A percentile compares a stretch with the other conserved stretches of the same genome.
These are phyloP conservation scores for Haplosporangium gracile DNA, from an alignment of 192 early-diverging fungal species.

Conservation along the genomic window DNA sequence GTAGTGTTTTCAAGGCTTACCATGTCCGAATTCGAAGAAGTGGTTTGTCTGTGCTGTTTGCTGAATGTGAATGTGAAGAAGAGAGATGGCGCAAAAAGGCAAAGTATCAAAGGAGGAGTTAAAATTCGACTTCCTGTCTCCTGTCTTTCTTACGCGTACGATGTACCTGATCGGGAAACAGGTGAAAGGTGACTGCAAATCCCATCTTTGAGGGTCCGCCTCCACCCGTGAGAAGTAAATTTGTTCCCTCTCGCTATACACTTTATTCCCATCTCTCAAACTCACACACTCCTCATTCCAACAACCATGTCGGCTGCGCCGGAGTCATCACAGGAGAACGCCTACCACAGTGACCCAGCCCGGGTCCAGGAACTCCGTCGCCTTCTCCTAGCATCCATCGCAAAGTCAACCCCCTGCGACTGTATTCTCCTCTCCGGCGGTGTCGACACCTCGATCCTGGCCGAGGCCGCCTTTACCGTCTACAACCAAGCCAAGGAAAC, in stretches of 20 bases:
- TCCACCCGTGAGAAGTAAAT: not conserved
- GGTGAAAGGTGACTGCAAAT: not conserved
- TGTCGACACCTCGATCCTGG: conserved; percentile 78
- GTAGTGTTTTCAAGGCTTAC: not conserved
- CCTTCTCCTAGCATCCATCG: conserved; percentile 30
- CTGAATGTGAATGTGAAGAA: not conserved
- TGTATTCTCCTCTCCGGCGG: conserved; percentile 70
- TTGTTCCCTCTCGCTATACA: not conserved
- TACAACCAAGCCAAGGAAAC: conserved; percentile 19
- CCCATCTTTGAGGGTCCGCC: not conserved
- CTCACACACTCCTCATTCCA: not conserved
- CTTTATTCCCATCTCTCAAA: not conserved
- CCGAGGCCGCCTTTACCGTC: conserved; percentile 57
- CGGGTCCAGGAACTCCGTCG: conserved; percentile 34
- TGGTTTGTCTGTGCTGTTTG: not conserved
- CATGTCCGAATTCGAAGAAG: not conserved
- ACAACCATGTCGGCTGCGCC: conserved; percentile 5
- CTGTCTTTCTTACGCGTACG: too few relatives aligned
- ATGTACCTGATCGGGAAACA: too few relatives aligned
- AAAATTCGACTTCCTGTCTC: too few relatives aligned
- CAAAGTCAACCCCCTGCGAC: conserved; percentile 50
- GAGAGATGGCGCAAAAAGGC: too few relatives aligned
- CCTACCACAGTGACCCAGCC: conserved; percentile 42
- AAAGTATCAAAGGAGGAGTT: too few relatives aligned
- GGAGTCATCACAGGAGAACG: not conserved